phyloP scores from a whole-genome alignment of 2,329 filamentous ascomycete genomes.

The Cercospora canescens region DNA sequence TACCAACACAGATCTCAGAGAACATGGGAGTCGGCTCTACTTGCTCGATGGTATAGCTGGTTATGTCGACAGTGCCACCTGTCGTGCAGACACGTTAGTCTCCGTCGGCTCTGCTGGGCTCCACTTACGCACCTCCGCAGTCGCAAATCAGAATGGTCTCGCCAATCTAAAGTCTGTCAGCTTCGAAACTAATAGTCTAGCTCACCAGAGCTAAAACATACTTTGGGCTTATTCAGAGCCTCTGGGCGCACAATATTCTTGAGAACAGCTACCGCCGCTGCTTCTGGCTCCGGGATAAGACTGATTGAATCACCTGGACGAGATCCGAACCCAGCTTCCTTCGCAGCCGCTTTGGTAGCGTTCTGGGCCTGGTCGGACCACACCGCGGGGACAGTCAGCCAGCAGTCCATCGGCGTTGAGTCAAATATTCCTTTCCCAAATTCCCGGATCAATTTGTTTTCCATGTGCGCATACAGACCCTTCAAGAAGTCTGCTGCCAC shows the following conservation, averaged over 20 bases:
- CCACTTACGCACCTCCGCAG: slow-evolving; percentile 13
- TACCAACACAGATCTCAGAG: slow-evolving; percentile 16
- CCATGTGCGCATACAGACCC: slow-evolving; percentile 13
- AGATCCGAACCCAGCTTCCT: slow-evolving; percentile 23
- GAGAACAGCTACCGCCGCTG: slow-evolving; percentile 18
- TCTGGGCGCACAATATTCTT: slow-evolving; percentile 13
- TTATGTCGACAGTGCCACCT: slow-evolving; percentile 19
- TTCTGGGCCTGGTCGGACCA: slow-evolving; percentile 30
- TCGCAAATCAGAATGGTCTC: slow-evolving; percentile 21
- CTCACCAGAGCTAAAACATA: not conserved
- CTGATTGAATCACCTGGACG: slow-evolving; percentile 22
- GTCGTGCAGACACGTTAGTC: not conserved
- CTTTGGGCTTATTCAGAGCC: slow-evolving; percentile 5
- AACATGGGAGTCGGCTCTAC: slow-evolving; percentile 15
- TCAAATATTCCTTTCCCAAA: slow-evolving; percentile 13
- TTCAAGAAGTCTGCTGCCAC: slow-evolving; percentile 15
- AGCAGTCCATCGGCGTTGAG: slow-evolving; percentile 26
- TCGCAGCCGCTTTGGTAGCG: slow-evolving; percentile 23
- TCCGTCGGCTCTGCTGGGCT: not conserved
- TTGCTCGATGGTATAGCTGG: slow-evolving; percentile 15
- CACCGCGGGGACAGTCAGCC: slow-evolving; percentile 32
- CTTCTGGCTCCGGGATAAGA: slow-evolving; percentile 32
- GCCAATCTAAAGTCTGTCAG: not conserved
- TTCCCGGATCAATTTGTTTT: slow-evolving; percentile 6
- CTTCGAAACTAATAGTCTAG: not conserved